Conservation (phyloP, 1,284 basidiomycete species). For the Kalmanozyma brasiliensis region DNA sequence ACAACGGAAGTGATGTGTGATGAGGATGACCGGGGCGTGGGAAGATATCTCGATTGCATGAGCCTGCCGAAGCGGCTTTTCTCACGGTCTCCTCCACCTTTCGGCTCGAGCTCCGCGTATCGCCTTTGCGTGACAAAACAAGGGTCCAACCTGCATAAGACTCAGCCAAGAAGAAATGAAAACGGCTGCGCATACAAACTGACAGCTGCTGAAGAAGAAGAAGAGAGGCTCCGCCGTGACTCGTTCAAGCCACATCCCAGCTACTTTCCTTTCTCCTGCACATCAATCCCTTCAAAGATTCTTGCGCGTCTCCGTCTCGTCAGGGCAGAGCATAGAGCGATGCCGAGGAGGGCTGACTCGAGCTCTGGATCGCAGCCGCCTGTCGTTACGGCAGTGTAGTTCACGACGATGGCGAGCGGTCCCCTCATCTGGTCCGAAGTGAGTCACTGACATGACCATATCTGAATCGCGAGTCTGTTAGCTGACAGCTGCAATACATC, state of each 20-base stretch:
- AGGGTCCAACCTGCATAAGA: constrained; percentile 9
- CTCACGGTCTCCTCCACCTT: constrained; percentile 6
- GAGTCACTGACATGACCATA: constrained; percentile 6
- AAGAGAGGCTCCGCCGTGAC: too few relatives aligned
- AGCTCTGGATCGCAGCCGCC: neutral
- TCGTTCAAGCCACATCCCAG: too few relatives aligned
- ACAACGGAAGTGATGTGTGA: too few relatives aligned
- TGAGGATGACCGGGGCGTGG: constrained; percentile 4
- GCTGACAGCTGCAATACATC: neutral
- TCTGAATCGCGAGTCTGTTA: neutral
- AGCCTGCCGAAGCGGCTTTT: constrained; percentile 3
- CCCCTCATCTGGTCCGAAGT: constrained; percentile 43
- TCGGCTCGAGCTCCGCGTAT: constrained; percentile 7
- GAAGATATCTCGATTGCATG: constrained; percentile 13
- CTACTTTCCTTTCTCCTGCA: too few relatives aligned
- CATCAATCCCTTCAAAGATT: too few relatives aligned
- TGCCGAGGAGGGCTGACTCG: too few relatives aligned
- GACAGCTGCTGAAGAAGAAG: too few relatives aligned
- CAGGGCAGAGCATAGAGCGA: too few relatives aligned
- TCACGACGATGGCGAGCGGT: constrained; percentile 15
- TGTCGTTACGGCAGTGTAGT: neutral
- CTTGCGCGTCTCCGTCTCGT: too few relatives aligned
- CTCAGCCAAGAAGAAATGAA: constrained; percentile 1
- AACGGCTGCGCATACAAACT: too few relatives aligned
- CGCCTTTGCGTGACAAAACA: constrained; percentile 6